phyloP scores from a whole-genome alignment of 129 eudicot genomes.

The Escallonia rubra region DNA sequence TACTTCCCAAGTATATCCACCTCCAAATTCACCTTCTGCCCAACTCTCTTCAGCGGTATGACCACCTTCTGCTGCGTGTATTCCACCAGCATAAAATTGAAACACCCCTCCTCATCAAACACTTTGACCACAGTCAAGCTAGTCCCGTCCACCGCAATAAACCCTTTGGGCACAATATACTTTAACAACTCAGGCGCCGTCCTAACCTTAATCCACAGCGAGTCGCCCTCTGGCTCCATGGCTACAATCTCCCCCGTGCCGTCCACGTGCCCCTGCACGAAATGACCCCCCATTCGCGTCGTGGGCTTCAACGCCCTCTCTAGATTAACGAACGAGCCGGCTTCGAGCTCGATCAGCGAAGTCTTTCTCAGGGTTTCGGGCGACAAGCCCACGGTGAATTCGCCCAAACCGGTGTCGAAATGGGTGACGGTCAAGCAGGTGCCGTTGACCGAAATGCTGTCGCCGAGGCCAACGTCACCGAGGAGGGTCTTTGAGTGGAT shows the following conservation, averaged over 20 bases:
- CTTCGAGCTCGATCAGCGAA: constrained; percentile 44
- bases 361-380: constrained; percentile 84
- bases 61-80: constrained; percentile 82
- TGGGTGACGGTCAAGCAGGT: constrained; percentile 81
- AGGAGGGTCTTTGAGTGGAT: constrained; percentile 53
- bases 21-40: constrained; percentile 89
- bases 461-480: constrained; percentile 70
- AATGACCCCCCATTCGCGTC: constrained; percentile 93
- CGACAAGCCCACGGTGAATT: constrained; percentile 63
- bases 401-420: constrained; percentile 38
- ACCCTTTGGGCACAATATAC: constrained; percentile 85
- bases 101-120: constrained; percentile 68
- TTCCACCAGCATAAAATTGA: constrained; percentile 77
- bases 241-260: constrained; percentile 78
- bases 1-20: constrained; percentile 91
- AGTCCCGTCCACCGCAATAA: constrained; percentile 84
- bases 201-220: constrained; percentile 85
- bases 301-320: constrained; percentile 73
- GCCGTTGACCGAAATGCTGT: constrained; percentile 87
- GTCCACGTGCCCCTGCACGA: constrained; percentile 92
- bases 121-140: constrained; percentile 89
- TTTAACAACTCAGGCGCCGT: constrained; percentile 58
- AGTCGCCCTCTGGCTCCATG: constrained; percentile 59
- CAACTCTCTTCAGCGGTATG: constrained; percentile 72
- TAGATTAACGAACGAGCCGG: constrained; percentile 69